These are phyloP conservation scores for Pseudogymnoascus sp. DNA, from an alignment of 2,329 filamentous ascomycete genomes.

Conservation along the genomic window DNA sequence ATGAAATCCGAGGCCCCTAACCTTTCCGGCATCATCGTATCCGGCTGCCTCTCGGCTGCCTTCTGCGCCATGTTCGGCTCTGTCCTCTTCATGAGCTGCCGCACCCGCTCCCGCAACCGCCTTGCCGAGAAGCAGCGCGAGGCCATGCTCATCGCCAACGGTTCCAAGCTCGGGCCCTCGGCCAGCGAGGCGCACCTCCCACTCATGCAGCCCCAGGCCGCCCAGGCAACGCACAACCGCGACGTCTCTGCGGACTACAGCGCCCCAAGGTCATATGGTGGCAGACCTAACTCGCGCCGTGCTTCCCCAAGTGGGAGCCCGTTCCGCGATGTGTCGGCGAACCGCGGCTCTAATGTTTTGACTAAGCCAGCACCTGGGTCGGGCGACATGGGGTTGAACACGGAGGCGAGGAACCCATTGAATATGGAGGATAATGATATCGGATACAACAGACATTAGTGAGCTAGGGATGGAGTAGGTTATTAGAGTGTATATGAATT, in stretches of 20 bases:
- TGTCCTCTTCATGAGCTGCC: slow-evolving; percentile 4
- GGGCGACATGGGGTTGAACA: background rate
- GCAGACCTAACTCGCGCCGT: background rate
- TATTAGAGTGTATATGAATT: background rate
- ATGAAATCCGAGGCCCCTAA: background rate
- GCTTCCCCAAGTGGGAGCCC: background rate
- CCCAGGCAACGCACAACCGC: background rate
- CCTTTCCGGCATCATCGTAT: background rate
- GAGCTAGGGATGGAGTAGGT: background rate
- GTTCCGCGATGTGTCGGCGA: background rate
- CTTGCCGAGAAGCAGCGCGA: background rate
- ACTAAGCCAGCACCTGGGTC: background rate
- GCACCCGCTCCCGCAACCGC: background rate
- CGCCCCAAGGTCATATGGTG: background rate
- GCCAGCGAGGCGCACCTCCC: slow-evolving; percentile 1
- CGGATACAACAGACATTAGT: background rate
- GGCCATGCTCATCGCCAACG: background rate
- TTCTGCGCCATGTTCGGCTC: slow-evolving; percentile 8
- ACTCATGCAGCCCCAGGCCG: background rate
- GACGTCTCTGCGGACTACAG: background rate
- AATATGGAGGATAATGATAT: slow-evolving; percentile 5
- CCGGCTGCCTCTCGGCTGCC: background rate
- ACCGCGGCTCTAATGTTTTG: background rate
- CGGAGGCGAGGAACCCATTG: slow-evolving; percentile 1
- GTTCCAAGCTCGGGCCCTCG: background rate